Evolutionary conservation across 208 protist species (phyloP).

Genomic region (Angomonas deanei): DNA sequence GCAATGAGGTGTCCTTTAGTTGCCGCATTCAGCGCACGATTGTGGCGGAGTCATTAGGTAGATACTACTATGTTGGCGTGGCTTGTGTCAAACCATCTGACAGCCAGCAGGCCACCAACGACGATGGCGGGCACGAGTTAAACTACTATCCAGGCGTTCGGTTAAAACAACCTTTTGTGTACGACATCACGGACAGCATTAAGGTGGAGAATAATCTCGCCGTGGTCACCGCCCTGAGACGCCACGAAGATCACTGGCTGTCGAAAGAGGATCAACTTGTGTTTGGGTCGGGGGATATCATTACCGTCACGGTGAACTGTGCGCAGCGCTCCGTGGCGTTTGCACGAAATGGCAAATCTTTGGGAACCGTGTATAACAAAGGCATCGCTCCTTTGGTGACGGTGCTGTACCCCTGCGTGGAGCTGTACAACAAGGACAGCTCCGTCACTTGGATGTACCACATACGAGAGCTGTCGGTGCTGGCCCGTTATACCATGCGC

Average conservation of each 20-base stretch:
- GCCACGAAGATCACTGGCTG: constrained; percentile 59
- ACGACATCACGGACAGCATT: constrained; percentile 68
- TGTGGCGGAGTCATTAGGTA: constrained; percentile 56
- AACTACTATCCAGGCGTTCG: constrained; percentile 40
- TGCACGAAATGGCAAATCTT: constrained; percentile 65
- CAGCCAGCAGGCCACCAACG: background rate
- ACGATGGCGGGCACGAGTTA: constrained; percentile 10
- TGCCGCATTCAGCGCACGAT: constrained; percentile 57
- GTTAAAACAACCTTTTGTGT: constrained; percentile 30
- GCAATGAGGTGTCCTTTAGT: constrained; percentile 65
- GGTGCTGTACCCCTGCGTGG: constrained; percentile 76
- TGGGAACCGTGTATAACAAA: constrained; percentile 55
- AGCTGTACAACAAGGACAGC: constrained; percentile 74
- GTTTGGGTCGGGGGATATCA: constrained; percentile 80
- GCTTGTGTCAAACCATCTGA: constrained; percentile 12
- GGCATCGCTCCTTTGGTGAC: constrained; percentile 40
- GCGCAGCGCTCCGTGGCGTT: constrained; percentile 57
- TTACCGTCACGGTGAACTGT: constrained; percentile 70
- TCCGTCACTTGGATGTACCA: constrained; percentile 70
- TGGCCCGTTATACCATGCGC: constrained; percentile 62
- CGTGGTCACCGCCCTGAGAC: constrained; percentile 33
- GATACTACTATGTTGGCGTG: constrained; percentile 74
- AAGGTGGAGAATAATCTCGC: constrained; percentile 18
- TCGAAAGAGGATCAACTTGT: constrained; percentile 54
- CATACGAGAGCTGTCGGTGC: constrained; percentile 44